A percentile compares a stretch with the other conserved stretches of the same genome.
Evolutionary conservation across 371 early-diverging fungal genomes (phyloP).

Genomic region (Synchytrium microbalum): DNA sequence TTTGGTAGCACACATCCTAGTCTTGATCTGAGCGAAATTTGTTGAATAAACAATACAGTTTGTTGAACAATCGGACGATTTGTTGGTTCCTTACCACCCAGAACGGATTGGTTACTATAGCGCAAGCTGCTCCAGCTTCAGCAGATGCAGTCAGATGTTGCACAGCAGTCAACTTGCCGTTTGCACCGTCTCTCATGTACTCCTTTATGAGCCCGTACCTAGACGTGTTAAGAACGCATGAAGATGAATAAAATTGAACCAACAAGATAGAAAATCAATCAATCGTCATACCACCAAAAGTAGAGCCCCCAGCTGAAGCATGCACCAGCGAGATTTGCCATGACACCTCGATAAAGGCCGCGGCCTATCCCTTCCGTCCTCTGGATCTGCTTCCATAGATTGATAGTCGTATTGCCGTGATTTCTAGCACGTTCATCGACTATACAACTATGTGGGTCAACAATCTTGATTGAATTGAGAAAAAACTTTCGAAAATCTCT

Average conservation of each 20-base stretch:
- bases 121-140: conserved; percentile 48
- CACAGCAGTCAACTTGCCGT: conserved; percentile 28
- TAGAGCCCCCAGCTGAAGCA: conserved; percentile 91
- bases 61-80: too few species aligned
- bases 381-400: conserved; percentile 37
- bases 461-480: too few species aligned
- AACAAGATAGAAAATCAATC: not conserved
- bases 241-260: conserved; percentile 3
- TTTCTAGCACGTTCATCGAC: too few species aligned
- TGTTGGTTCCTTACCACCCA: too few species aligned
- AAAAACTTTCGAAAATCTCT: conserved; percentile 43
- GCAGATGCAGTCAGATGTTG: conserved; percentile 82
- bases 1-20: conserved; percentile 80
- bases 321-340: conserved; percentile 88
- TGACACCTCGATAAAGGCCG: conserved; percentile 84
- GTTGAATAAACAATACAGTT: too few species aligned
- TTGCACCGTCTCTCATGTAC: conserved; percentile 54
- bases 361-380: conserved; percentile 45
- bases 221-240: conserved; percentile 6
- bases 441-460: too few species aligned
- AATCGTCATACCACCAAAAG: conserved; percentile 68
- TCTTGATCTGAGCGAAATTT: too few species aligned
- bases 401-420: too few species aligned
- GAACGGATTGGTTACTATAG: conserved; percentile 79
- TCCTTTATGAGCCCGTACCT: conserved; percentile 70